Evolutionary conservation across 2,329 filamentous ascomycete genomes (phyloP), one percentile per base, ranked within the genome.

Genomic region (Sodiomyces alkalinus): DNA sequence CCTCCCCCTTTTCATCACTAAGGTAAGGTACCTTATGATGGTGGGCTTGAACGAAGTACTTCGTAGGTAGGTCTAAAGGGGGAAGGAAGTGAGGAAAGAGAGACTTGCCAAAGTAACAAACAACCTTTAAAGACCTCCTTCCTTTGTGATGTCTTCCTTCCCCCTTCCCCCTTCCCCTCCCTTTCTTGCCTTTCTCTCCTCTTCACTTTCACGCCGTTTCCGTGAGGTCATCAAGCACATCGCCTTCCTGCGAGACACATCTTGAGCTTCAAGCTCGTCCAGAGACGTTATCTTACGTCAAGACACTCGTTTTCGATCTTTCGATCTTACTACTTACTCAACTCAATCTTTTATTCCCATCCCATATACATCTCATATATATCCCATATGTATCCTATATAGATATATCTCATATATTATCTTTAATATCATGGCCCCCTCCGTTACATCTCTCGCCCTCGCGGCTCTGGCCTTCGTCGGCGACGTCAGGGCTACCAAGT

Each of bases 271-370:
- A 26, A 45, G 49, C 51, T 56, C 49, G 44, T 50, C 45, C 46
- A 45, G 42, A 48, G 58, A 56, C 57, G 56, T n/a, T 58, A 51
- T 48, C 42, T 45, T 34, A 53, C 56, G 56, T 60, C 57, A 44
- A 53, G 42, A 38, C 55, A 49, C 34, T 59, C 55, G 35, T 52
- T 55, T 32, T 45, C 44, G 32, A 45, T 47, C 30, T 31, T 40
- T 42, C 35, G 33, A 34, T 32, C 22, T 32, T 38, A 44, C 42
- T n/a, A n/a, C n/a, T n/a, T n/a, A n/a, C 31, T 20, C 20, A 22
- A 44, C 40, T 39, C 40, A 14, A 17, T 22, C 33, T 39, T 31
- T 23, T n/a, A n/a, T n/a, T n/a, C n/a, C n/a, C n/a, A n/a, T n/a
- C n/a, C n/a, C n/a, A n/a, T n/a, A n/a, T n/a, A n/a, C n/a, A n/a